Evolutionary conservation across 2,329 filamentous ascomycete species (phyloP).

Genomic region (Sporothrix protearum): DNA sequence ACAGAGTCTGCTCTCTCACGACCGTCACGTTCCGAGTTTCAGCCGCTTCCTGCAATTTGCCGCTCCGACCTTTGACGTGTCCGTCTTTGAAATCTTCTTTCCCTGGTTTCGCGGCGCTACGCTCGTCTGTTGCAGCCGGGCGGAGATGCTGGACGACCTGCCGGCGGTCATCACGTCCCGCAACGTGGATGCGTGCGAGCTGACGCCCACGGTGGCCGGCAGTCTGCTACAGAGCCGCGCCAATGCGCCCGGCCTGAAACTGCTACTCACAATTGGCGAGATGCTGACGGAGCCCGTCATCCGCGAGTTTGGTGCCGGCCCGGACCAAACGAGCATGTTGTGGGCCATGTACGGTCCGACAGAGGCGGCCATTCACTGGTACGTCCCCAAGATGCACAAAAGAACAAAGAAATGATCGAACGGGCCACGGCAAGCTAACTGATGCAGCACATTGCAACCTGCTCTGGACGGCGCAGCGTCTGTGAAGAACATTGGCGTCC

Average conservation of each 20-base stretch:
- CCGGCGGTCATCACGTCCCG: slow-evolving; percentile 61
- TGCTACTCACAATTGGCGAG: slow-evolving; percentile 85
- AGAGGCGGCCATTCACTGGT: slow-evolving; percentile 84
- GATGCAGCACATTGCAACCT: slow-evolving; percentile 62
- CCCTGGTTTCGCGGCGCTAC: slow-evolving; percentile 71
- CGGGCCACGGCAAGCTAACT: no score
- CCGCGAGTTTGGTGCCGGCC: slow-evolving; percentile 68
- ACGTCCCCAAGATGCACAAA: no score
- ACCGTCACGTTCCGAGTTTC: slow-evolving; percentile 72
- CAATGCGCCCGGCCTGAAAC: slow-evolving; percentile 62
- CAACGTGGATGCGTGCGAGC: slow-evolving; percentile 75
- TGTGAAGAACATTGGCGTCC: slow-evolving; percentile 69
- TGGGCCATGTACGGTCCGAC: slow-evolving; percentile 96
- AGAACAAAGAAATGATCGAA: no score
- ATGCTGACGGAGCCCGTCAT: slow-evolving; percentile 80
- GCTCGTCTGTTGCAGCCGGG: slow-evolving; percentile 66
- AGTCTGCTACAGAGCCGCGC: slow-evolving; percentile 67
- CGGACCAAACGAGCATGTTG: slow-evolving; percentile 58
- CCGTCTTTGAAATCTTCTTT: slow-evolving; percentile 93
- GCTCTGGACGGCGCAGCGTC: slow-evolving; percentile 54
- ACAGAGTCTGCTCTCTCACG: slow-evolving; percentile 78
- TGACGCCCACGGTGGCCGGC: slow-evolving; percentile 83
- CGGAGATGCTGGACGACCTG: slow-evolving; percentile 70
- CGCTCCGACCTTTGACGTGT: slow-evolving; percentile 89
- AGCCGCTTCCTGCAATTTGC: slow-evolving; percentile 85